Conservation (phyloP, 2,329 filamentous ascomycete genomes). For the Fusarium hainanense region DNA sequence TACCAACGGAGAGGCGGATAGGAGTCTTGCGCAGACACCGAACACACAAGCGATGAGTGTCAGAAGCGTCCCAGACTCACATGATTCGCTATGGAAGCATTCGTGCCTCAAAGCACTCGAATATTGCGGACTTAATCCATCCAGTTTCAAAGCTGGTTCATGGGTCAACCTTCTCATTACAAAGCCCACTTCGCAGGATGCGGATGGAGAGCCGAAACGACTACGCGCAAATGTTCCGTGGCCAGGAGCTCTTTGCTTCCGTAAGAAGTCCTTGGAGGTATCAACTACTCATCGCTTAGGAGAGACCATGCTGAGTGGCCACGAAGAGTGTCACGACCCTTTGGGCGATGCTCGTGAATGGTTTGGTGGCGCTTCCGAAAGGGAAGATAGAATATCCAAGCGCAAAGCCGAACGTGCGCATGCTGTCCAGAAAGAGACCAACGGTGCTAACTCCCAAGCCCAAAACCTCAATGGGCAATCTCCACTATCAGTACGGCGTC, state of each 20-base stretch:
- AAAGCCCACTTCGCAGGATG: constrained; percentile 57
- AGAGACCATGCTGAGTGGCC: constrained; percentile 52
- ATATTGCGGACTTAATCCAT: constrained; percentile 60
- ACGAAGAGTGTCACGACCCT: constrained; percentile 61
- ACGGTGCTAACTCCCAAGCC: constrained; percentile 56
- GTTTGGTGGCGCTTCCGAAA: constrained; percentile 57
- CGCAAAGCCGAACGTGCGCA: constrained; percentile 64
- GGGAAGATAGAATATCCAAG: constrained; percentile 60
- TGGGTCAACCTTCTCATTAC: constrained; percentile 65
- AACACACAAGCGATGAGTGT: constrained; percentile 62
- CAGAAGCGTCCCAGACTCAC: constrained; percentile 55
- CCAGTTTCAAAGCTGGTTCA: constrained; percentile 56
- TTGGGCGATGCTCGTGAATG: constrained; percentile 61
- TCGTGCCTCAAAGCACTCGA: constrained; percentile 64
- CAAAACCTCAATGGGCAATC: constrained; percentile 62
- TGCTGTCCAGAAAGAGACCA: constrained; percentile 55
- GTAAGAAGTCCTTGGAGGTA: constrained; percentile 58
- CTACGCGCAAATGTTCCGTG: constrained; percentile 61
- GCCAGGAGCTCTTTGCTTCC: constrained; percentile 66
- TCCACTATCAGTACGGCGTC: constrained; percentile 61
- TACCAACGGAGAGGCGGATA: constrained; percentile 40
- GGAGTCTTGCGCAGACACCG: constrained; percentile 60
- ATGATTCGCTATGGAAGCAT: constrained; percentile 60
- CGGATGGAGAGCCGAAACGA: constrained; percentile 56
- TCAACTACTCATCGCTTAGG: constrained; percentile 54